These are phyloP conservation scores for Rhodotorula paludigena DNA, from an alignment of 768 basidiomycete species.

Conservation along the genomic window DNA sequence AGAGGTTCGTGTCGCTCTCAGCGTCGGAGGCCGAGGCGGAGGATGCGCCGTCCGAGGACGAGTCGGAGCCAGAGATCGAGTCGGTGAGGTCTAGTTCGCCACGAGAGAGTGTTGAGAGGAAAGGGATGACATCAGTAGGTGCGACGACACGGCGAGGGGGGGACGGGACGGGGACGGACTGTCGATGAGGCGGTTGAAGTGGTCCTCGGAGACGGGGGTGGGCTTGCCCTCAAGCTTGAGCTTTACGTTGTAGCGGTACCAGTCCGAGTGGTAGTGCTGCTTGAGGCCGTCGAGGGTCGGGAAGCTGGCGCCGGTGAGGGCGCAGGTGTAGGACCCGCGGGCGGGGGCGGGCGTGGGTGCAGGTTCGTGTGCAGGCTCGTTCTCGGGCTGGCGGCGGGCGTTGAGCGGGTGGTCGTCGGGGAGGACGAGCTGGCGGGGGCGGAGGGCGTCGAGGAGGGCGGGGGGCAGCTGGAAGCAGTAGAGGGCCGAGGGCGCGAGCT, in stretches of 20 bases:
- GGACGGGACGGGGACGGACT: conserved; percentile 52
- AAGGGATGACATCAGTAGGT: too few species aligned
- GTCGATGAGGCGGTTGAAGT: conserved; percentile 73
- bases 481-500: conserved; percentile 10
- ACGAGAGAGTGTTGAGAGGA: too few species aligned
- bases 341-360: background rate
- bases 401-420: conserved; percentile 31
- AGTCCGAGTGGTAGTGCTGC: conserved; percentile 83
- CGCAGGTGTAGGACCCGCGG: conserved; percentile 29
- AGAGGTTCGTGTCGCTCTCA: conserved; percentile 50
- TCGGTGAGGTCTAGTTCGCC: conserved; percentile 68
- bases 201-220: conserved; percentile 60
- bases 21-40: conserved; percentile 13
- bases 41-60: conserved; percentile 47
- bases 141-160: too few species aligned
- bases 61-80: conserved; percentile 83
- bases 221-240: conserved; percentile 55
- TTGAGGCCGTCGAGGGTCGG: conserved; percentile 74
- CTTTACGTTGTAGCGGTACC: conserved; percentile 98
- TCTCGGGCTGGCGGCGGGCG: background rate
- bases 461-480: conserved; percentile 35
- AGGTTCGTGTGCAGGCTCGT: background rate
- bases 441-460: conserved; percentile 13
- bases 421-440: conserved; percentile 32
- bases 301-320: conserved; percentile 57